phyloP scores from a whole-genome alignment of 768 basidiomycete genomes.

The Mycena olivaceomarginata region DNA sequence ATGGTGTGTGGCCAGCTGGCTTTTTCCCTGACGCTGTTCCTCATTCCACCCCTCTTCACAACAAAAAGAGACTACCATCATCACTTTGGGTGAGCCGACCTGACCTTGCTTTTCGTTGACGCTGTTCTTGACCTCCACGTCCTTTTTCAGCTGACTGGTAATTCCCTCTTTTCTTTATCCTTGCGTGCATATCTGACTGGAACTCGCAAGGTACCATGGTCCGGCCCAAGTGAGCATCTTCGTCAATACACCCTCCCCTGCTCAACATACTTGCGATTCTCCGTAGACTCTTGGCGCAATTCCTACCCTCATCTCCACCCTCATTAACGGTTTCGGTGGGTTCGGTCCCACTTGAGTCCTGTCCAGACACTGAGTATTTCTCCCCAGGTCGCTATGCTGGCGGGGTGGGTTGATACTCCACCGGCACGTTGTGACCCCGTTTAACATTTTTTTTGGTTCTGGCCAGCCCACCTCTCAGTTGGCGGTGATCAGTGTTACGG shows the following conservation, averaged over 20 bases:
- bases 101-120: too few relatives aligned
- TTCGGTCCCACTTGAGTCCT: too few relatives aligned
- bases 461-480: slow-evolving; percentile 48
- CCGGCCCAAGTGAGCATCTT: slow-evolving; percentile 24
- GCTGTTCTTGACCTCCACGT: too few relatives aligned
- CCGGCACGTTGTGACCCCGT: not conserved
- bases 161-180: not conserved
- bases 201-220: slow-evolving; percentile 12
- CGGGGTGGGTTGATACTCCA: slow-evolving; percentile 43
- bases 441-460: too few relatives aligned
- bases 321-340: not conserved
- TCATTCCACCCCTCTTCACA: not conserved
- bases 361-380: not conserved
- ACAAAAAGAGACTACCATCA: slow-evolving; percentile 11
- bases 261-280: too few relatives aligned
- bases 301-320: not conserved
- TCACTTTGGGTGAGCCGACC: slow-evolving; percentile 4
- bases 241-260: too few relatives aligned
- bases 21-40: not conserved
- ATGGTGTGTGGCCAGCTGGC: slow-evolving; percentile 9
- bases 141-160: slow-evolving; percentile 7
- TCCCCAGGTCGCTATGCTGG: slow-evolving; percentile 46
- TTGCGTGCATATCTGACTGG: not conserved
- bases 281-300: too few relatives aligned
- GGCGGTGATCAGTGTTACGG: slow-evolving; percentile 55